Evolutionary conservation across 1,284 basidiomycete species (phyloP).

Genomic region (Schizophyllum commune): DNA sequence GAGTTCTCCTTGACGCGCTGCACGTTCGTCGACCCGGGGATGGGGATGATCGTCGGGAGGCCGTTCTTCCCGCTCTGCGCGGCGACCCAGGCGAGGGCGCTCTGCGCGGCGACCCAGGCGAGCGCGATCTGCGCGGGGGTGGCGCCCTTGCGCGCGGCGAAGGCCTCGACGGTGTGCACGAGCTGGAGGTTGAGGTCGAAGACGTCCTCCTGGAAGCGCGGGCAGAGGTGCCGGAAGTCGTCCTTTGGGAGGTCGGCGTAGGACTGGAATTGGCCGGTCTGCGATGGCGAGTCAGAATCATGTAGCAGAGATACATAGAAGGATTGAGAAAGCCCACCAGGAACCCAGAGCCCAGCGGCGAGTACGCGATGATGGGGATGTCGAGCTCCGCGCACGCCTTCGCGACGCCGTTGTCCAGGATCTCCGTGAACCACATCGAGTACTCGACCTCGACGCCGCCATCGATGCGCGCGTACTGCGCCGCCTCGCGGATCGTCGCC

Average conservation of each 20-base stretch:
- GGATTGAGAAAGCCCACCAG: conserved; percentile 44
- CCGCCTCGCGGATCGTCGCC: conserved; percentile 40
- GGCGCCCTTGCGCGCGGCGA: conserved; percentile 42
- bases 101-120: conserved; percentile 49
- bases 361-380: conserved; percentile 13
- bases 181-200: conserved; percentile 50
- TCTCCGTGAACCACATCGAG: conserved; percentile 12
- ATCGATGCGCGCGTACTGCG: conserved; percentile 9
- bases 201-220: conserved; percentile 24
- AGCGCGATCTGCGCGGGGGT: conserved; percentile 53
- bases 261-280: not conserved
- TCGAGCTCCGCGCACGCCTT: conserved; percentile 13
- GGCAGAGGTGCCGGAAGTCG: conserved; percentile 17
- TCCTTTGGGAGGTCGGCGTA: conserved; percentile 11
- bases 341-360: conserved; percentile 52
- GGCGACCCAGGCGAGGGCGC: conserved; percentile 53
- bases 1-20: conserved; percentile 40
- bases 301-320: conserved; percentile 20
- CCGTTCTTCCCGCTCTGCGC: conserved; percentile 23
- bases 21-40: conserved; percentile 46
- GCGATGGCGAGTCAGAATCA: conserved; percentile 10
- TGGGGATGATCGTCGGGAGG: conserved; percentile 37
- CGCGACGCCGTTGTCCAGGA: conserved; percentile 11
- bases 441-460: conserved; percentile 12
- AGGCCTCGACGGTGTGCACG: conserved; percentile 35